Evolutionary conservation across 2,329 filamentous ascomycete species (phyloP).

Genomic region (Fusarium phyllophilum): DNA sequence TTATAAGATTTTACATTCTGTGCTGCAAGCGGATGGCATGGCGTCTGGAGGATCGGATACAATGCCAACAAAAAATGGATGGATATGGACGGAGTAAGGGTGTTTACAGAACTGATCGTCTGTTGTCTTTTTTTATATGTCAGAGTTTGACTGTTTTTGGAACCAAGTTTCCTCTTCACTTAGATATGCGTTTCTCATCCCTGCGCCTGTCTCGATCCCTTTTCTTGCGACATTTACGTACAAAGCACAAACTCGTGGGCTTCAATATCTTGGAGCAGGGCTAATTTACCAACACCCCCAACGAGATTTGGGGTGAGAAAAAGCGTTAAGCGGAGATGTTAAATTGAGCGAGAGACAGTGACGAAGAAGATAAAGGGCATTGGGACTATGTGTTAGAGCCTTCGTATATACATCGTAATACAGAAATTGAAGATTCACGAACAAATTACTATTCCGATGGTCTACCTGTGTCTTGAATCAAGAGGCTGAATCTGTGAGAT

Average conservation of each 20-base stretch:
- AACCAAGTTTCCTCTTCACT: neutral
- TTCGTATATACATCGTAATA: neutral
- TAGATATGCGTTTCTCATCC: neutral
- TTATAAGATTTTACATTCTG: conserved; percentile 2
- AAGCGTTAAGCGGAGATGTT: neutral
- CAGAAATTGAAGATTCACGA: neutral
- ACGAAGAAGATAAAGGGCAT: neutral
- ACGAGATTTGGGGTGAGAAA: conserved; percentile 8
- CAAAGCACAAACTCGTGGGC: conserved; percentile 4
- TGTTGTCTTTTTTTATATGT: neutral
- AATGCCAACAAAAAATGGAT: conserved; percentile 26
- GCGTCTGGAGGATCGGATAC: conserved; percentile 33
- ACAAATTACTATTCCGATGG: neutral
- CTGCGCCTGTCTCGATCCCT: neutral
- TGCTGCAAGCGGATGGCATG: conserved; percentile 31
- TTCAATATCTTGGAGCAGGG: conserved; percentile 7
- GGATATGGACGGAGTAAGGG: conserved; percentile 32
- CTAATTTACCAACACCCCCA: neutral
- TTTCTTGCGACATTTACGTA: neutral
- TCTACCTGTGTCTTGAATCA: neutral
- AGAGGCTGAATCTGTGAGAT: too few relatives aligned
- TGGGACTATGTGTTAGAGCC: neutral
- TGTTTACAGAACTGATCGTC: neutral
- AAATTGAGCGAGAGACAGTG: neutral
- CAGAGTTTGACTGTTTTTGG: conserved; percentile 1